Evolutionary conservation across 73 alveolate species (phyloP).

Genomic region (Symbiodinium pilosum): DNA sequence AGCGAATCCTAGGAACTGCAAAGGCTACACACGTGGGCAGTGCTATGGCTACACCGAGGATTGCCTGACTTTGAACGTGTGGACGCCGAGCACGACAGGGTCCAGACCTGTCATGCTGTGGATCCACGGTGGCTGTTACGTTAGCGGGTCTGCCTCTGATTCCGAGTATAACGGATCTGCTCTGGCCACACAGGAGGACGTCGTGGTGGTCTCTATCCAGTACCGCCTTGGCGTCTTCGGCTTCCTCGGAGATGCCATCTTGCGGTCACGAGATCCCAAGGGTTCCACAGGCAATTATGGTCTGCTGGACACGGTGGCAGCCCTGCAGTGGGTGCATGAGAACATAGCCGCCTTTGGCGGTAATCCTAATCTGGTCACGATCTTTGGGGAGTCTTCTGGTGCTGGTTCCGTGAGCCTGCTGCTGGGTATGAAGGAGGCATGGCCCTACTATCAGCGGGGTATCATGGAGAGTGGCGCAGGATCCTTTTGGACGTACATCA

Average conservation of each 20-base stretch:
- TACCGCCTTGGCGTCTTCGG: conserved; percentile 94
- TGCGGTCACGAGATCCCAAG: conserved; percentile 39
- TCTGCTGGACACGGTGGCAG: neutral
- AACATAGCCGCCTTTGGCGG: conserved; percentile 80
- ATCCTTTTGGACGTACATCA: conserved; percentile 51
- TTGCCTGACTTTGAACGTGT: conserved; percentile 21
- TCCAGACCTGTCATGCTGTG: conserved; percentile 41
- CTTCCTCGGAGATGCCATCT: conserved; percentile 31
- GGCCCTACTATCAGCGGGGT: conserved; percentile 69
- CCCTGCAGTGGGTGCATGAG: conserved; percentile 40
- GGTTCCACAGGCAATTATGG: conserved; percentile 57
- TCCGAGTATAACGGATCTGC: conserved; percentile 53
- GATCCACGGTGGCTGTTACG: conserved; percentile 94
- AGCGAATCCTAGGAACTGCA: neutral
- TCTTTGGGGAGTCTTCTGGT: conserved; percentile 87
- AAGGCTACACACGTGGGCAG: conserved; percentile 56
- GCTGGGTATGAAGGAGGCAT: conserved; percentile 67
- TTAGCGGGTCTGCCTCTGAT: conserved; percentile 53
- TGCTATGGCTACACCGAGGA: conserved; percentile 86
- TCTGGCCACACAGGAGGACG: conserved; percentile 7
- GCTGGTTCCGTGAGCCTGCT: conserved; percentile 80
- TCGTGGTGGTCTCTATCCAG: conserved; percentile 72
- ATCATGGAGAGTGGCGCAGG: conserved; percentile 86
- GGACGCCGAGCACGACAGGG: conserved; percentile 29
- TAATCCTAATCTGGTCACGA: conserved; percentile 34